Base-by-base conservation (phyloP, 1,284 basidiomycete species). In the Cryptococcus depauperatus region DNA sequence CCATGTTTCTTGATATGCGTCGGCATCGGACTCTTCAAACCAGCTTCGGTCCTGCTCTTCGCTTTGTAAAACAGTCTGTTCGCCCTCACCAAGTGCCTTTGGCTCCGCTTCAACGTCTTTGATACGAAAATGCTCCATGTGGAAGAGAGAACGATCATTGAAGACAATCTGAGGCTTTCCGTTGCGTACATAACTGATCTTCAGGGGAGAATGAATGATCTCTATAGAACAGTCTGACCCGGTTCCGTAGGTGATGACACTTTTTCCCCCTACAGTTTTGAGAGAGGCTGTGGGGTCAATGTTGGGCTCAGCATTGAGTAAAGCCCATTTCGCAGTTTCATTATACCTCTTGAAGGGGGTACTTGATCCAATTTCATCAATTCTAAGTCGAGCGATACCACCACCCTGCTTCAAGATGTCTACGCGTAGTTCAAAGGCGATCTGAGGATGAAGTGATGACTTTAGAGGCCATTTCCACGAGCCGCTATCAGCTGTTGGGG, bases 111-210 rank as follows among this genome's bases (percentile, higher is more conserved):
- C 59, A n/a, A 70, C 66, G 67, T 76, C 66, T 70, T 89, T 88
- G 27, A 74, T 76, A 45, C 90, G 79, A 76, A 90, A 97, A 69
- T 98, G 95, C 66, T 99, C 95, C 88, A 98, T 91, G 64, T 98
- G 91, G 56, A 99, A 75, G 23, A 99, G 76, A 1, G 85, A 84
- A 34, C 83, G 78, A 9, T 88, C 89, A 61, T 99, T 99, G 43
- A 98, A 73, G 3, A 92, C 80, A 45, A 97, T 77, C 62, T 95
- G 85, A 47, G 85, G 82, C 57, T 79, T 80, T 5, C 85, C 88
- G 48, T 80, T 76, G 32, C 83, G 78, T 37, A 79, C 73, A 54
- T 93, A 75, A 3, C 78, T 77, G 41, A 95, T 75, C 55, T 77
- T 78, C 56, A 95, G 71, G 1, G 90, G 90, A 32, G 78, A 73